phyloP scores from a whole-genome alignment of 1,284 basidiomycete species.

The Cryptococcus sp. region DNA sequence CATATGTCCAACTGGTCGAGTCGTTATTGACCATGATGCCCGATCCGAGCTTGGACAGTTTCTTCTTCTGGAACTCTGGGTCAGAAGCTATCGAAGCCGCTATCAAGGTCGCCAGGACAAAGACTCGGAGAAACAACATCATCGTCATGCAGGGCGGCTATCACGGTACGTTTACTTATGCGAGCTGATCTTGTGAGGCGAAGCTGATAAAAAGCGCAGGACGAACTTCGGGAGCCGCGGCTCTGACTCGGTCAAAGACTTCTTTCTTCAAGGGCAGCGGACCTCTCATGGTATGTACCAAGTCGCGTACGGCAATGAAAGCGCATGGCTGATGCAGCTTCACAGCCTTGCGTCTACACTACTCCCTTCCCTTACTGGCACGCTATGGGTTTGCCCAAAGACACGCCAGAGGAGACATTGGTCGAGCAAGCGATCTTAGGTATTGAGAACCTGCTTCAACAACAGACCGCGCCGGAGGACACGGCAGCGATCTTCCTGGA shows the following conservation, averaged over 20 bases:
- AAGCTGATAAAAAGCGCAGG: constrained; percentile 7
- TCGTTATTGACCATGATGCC: constrained; percentile 44
- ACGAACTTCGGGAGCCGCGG: constrained; percentile 82
- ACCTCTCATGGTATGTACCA: constrained; percentile 71
- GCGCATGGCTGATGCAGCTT: constrained; percentile 5
- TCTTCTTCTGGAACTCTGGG: constrained; percentile 88
- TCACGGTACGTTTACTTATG: constrained; percentile 61
- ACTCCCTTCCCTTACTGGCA: constrained; percentile 91
- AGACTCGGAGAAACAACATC: constrained; percentile 81
- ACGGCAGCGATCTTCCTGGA: constrained; percentile 90
- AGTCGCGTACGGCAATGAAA: neutral
- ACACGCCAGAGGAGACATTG: constrained; percentile 66
- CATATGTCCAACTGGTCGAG: constrained; percentile 71
- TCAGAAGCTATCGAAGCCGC: constrained; percentile 47
- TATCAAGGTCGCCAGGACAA: constrained; percentile 62
- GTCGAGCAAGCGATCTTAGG: constrained; percentile 72
- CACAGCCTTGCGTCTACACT: constrained; percentile 77
- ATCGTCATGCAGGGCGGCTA: constrained; percentile 87
- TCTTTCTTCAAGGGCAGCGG: constrained; percentile 77
- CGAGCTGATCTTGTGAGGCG: neutral
- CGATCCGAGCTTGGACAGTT: constrained; percentile 58
- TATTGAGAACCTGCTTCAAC: constrained; percentile 76
- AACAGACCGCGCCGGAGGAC: constrained; percentile 79
- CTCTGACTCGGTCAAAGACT: constrained; percentile 84
- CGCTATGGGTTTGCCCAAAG: constrained; percentile 67